A percentile compares a stretch with the other conserved stretches of the same genome.
These are phyloP conservation scores for Fusarium sambucinum DNA, from an alignment of 2,329 filamentous ascomycete genomes.

Conservation along the genomic window DNA sequence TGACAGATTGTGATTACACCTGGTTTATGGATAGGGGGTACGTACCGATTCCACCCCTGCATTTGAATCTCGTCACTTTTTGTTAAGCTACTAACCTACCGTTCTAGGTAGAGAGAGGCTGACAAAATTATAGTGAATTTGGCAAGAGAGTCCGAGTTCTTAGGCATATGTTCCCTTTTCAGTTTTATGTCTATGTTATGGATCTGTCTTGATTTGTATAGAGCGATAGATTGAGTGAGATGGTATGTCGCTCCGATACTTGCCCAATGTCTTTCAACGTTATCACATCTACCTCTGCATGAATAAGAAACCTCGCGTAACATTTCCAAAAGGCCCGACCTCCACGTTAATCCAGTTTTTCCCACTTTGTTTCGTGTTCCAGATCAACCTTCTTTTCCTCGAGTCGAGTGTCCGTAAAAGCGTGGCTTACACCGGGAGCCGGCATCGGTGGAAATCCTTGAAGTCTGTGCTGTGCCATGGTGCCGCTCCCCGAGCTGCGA, in stretches of 20 bases:
- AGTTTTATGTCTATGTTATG: background rate
- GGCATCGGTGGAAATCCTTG: slow-evolving; percentile 36
- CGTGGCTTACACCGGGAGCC: slow-evolving; percentile 35
- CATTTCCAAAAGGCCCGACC: slow-evolving; percentile 24
- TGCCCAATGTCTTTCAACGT: background rate
- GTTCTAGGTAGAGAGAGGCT: background rate
- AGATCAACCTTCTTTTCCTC: slow-evolving; percentile 1
- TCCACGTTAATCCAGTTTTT: background rate
- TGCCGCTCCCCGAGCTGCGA: slow-evolving; percentile 12
- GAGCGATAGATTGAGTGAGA: background rate
- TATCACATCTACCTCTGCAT: background rate
- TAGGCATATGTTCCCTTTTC: background rate
- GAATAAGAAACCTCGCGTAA: slow-evolving; percentile 5
- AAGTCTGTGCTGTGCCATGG: slow-evolving; percentile 18
- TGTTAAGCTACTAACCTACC: background rate
- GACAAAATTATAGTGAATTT: slow-evolving; percentile 1
- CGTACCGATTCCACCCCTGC: slow-evolving; percentile 33
- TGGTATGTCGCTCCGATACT: background rate
- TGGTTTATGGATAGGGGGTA: slow-evolving; percentile 21
- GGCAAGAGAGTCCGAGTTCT: slow-evolving; percentile 17
- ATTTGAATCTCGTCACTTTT: slow-evolving; percentile 1
- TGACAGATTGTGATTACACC: slow-evolving; percentile 47
- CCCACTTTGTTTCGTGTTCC: slow-evolving; percentile 4
- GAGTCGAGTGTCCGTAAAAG: background rate
- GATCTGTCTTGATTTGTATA: background rate